A percentile compares a stretch with the other conserved stretches of the same genome.
Conservation (phyloP, 768 basidiomycete species). For the Trametes sanguinea region DNA sequence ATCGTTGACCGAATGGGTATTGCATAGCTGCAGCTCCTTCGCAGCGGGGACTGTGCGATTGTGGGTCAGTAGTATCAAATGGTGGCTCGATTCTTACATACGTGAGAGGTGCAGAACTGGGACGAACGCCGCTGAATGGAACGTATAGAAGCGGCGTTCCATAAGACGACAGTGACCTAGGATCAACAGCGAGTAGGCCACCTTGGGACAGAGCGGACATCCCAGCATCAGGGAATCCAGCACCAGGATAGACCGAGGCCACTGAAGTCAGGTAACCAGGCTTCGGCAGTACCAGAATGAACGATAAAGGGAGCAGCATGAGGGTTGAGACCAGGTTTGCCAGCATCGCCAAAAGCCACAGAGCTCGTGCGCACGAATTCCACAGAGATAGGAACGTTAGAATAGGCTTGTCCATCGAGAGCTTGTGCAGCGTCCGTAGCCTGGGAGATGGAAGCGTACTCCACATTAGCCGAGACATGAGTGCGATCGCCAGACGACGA, state of each 20-base stretch:
- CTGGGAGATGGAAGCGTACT: slow-evolving; percentile 54
- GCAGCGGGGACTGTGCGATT: slow-evolving; percentile 10
- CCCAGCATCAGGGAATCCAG: slow-evolving; percentile 14
- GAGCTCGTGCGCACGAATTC: slow-evolving; percentile 35
- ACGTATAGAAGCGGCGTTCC: slow-evolving; percentile 23
- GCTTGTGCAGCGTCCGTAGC: slow-evolving; percentile 67
- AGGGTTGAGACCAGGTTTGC: slow-evolving; percentile 35
- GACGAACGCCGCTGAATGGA: slow-evolving; percentile 25
- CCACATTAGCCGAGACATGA: slow-evolving; percentile 60
- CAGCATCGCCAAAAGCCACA: not conserved
- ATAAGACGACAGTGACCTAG: slow-evolving; percentile 17
- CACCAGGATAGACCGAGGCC: slow-evolving; percentile 17
- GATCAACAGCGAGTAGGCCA: slow-evolving; percentile 24
- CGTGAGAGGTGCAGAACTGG: slow-evolving; percentile 32
- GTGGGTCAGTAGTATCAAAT: not conserved
- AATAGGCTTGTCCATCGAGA: slow-evolving; percentile 65
- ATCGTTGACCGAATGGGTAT: slow-evolving; percentile 6
- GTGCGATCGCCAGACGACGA: slow-evolving; percentile 34
- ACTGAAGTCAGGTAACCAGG: slow-evolving; percentile 12
- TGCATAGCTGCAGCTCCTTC: slow-evolving; percentile 6
- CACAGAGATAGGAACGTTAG: slow-evolving; percentile 43
- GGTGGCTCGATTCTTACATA: slow-evolving; percentile 4
- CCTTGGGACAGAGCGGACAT: slow-evolving; percentile 14
- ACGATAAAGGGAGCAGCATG: slow-evolving; percentile 35
- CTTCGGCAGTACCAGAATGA: slow-evolving; percentile 10